These are phyloP conservation scores for Termitomyces sp. DNA, from an alignment of 768 basidiomycete species.

Conservation along the genomic window DNA sequence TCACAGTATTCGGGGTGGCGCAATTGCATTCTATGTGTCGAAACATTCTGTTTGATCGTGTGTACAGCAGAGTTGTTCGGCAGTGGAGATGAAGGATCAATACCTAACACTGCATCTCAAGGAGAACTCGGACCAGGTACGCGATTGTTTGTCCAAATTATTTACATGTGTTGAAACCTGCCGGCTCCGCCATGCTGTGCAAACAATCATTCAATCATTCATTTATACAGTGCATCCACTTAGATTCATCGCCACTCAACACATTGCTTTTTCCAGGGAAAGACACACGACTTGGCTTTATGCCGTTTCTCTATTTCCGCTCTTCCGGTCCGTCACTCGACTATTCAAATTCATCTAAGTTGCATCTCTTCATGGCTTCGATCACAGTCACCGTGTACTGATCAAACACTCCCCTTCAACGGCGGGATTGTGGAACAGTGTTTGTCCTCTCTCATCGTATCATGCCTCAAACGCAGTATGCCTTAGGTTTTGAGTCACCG, in stretches of 20 bases:
- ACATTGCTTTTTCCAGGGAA: background rate
- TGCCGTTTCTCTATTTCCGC: background rate
- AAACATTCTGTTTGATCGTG: background rate
- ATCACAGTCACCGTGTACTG: background rate
- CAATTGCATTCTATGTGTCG: background rate
- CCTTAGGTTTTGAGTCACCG: background rate
- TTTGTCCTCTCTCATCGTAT: background rate
- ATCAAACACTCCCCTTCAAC: background rate
- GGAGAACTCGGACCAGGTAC: background rate
- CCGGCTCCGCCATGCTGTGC: slow-evolving; percentile 7
- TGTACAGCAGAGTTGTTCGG: background rate
- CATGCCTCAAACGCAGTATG: background rate
- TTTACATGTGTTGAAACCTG: background rate
- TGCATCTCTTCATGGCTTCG: background rate
- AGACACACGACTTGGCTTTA: background rate
- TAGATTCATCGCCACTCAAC: background rate
- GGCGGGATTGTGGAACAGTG: background rate
- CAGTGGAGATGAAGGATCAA: background rate
- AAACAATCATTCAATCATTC: background rate
- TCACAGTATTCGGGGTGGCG: background rate
- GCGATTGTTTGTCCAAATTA: background rate
- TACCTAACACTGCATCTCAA: slow-evolving; percentile 2
- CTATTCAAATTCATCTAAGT: background rate
- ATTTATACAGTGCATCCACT: background rate
- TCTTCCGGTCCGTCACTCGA: background rate